A percentile compares a stretch with the other conserved stretches of the same genome.
Conservation (phyloP, 1,284 basidiomycete species). For the Sparassis latifolia region DNA sequence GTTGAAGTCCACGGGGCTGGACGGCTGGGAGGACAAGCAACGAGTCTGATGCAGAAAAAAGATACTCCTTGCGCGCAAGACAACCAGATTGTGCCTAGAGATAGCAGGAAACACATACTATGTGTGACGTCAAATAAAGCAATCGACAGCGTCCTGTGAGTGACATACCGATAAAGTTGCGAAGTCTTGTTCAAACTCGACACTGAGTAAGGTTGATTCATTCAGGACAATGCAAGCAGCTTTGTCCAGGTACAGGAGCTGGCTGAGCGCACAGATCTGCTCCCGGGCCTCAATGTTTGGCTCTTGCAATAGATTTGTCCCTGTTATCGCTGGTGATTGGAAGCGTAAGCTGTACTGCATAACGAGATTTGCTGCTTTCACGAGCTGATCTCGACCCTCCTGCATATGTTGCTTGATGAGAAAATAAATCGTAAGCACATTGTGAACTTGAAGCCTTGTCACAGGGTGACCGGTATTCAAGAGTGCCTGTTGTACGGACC, state of each 20-base stretch:
- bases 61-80: slow-evolving; percentile 15
- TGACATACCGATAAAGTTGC: slow-evolving; percentile 14
- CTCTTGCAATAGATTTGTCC: slow-evolving; percentile 10
- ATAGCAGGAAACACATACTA: slow-evolving; percentile 14
- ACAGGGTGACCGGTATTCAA: slow-evolving; percentile 12
- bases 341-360: slow-evolving; percentile 9
- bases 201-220: slow-evolving; percentile 11
- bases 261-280: slow-evolving; percentile 18
- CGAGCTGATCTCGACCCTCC: slow-evolving; percentile 17
- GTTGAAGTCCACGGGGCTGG: slow-evolving; percentile 3
- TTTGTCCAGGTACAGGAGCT: slow-evolving; percentile 22
- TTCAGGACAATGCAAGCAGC: slow-evolving; percentile 16
- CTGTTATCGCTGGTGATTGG: not conserved
- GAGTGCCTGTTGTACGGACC: slow-evolving; percentile 12
- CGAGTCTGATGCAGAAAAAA: slow-evolving; percentile 4
- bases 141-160: not conserved
- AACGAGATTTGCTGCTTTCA: slow-evolving; percentile 13
- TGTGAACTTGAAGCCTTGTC: slow-evolving; percentile 17
- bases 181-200: slow-evolving; percentile 16
- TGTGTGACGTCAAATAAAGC: not conserved
- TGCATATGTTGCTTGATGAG: slow-evolving; percentile 17
- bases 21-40: slow-evolving; percentile 9
- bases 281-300: slow-evolving; percentile 14
- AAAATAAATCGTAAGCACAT: slow-evolving; percentile 18
- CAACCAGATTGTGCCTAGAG: slow-evolving; percentile 16